Base-by-base conservation (phyloP, 805 yeast species). In the Candida sonorensis region DNA sequence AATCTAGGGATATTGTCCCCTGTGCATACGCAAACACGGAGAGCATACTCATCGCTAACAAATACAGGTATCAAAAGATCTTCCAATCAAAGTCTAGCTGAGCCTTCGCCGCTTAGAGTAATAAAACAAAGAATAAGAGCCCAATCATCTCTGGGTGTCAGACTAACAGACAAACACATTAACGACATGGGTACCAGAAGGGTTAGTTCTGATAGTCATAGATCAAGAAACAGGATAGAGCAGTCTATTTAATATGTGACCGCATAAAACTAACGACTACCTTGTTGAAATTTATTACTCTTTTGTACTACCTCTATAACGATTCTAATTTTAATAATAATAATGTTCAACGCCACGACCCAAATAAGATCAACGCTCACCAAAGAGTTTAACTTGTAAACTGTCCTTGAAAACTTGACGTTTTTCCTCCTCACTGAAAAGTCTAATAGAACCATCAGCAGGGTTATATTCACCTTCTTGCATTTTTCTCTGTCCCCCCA, bases 381-480 rank as follows among this genome's bases (percentile, higher is more conserved):
- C 75, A 47, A 69, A 69, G 4, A 67, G 37, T 35, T 50, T 45
- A 1, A 69, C 64, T 14, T 62, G 26, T 65, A 66, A 59, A 17
- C 64, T 51, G 19, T 57, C 44, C 22, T 47, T 41, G 36, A 68
- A 70, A 8, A 51, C 46, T 31, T 55, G 54, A 11, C 44, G 36
- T 34, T 52, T 60, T 41, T 70, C 77, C 26, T 60, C 62, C 11
- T 62, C 66, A 10, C 56, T 46, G 46, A 67, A 70, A 29, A 62
- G 46, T n/a, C 67, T 48, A 5, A 67, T 48, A 1, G 66, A 56
- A 0, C 74, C 74, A 31, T 67, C 73, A 2, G 52, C 52, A 1
- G 66, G 62, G 29, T 54, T 46, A 37, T 56, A 53, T 27, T 63
- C 71, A 9, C 77, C 77, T 26, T 60, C 49, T 42, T 70, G 76